These are phyloP conservation scores for Trichoderma sp. DNA, from an alignment of 2,329 filamentous ascomycete species.

Conservation along the genomic window DNA sequence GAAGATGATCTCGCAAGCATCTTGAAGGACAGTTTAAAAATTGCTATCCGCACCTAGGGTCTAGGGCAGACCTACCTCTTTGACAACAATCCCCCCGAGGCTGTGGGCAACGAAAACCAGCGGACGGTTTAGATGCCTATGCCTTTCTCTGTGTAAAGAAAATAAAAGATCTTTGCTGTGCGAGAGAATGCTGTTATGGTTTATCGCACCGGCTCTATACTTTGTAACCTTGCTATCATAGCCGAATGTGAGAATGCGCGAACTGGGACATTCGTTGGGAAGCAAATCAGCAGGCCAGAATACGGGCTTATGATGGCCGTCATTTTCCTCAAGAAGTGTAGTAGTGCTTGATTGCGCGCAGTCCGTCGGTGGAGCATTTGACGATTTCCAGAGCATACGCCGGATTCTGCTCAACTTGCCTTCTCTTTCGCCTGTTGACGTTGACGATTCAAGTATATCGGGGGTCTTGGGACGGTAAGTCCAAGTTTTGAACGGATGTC, in stretches of 20 bases:
- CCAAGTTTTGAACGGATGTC: neutral
- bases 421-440: neutral
- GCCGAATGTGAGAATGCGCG: neutral
- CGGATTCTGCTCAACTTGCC: neutral
- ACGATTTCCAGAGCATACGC: neutral
- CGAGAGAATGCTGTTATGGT: neutral
- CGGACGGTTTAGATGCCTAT: accelerated
- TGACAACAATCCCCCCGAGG: neutral
- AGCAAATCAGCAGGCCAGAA: neutral
- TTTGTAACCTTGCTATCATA: neutral
- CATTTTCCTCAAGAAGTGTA: neutral
- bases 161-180: neutral
- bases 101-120: neutral
- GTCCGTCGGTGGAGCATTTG: neutral
- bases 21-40: neutral
- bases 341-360: neutral
- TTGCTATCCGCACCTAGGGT: neutral
- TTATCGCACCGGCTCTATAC: neutral
- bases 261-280: neutral
- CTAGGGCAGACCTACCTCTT: neutral
- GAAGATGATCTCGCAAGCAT: neutral
- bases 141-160: neutral
- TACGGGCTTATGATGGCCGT: neutral
- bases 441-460: accelerated
- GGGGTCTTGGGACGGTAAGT: neutral